phyloP scores from a whole-genome alignment of 2,329 filamentous ascomycete genomes.

The Teratosphaeriaceae sp. region DNA sequence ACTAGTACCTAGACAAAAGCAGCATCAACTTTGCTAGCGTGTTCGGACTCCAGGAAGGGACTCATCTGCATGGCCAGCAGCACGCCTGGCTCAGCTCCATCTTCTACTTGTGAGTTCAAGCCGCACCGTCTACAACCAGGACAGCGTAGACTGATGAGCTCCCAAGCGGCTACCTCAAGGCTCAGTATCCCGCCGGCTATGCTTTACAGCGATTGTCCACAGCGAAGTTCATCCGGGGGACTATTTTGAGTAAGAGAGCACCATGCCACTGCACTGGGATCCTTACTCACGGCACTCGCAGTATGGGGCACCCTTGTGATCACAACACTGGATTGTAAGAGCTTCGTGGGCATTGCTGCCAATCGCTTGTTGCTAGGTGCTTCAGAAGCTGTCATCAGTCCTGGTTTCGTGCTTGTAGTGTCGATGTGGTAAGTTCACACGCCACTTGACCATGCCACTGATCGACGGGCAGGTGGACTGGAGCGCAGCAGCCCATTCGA shows the following conservation, averaged over 20 bases:
- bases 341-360: slow-evolving; percentile 50
- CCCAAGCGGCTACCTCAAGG: slow-evolving; percentile 41
- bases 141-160: slow-evolving; percentile 29
- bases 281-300: too few species aligned
- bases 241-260: slow-evolving; percentile 12
- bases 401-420: slow-evolving; percentile 12
- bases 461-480: not conserved
- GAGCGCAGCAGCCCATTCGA: slow-evolving; percentile 43
- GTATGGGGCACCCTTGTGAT: slow-evolving; percentile 31
- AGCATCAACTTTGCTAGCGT: slow-evolving; percentile 32
- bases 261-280: too few species aligned
- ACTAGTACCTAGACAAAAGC: slow-evolving; percentile 32
- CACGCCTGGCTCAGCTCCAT: slow-evolving; percentile 41
- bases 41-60: slow-evolving; percentile 41
- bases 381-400: slow-evolving; percentile 46
- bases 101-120: not conserved
- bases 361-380: slow-evolving; percentile 50
- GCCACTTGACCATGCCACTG: not conserved
- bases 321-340: slow-evolving; percentile 32
- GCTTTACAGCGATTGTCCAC: slow-evolving; percentile 37
- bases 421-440: slow-evolving; percentile 3
- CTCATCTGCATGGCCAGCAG: slow-evolving; percentile 41
- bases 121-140: not conserved
- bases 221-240: slow-evolving; percentile 34
- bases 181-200: slow-evolving; percentile 37